Conservation (phyloP, 2,329 filamentous ascomycete species). For the Xylariales sp. region DNA sequence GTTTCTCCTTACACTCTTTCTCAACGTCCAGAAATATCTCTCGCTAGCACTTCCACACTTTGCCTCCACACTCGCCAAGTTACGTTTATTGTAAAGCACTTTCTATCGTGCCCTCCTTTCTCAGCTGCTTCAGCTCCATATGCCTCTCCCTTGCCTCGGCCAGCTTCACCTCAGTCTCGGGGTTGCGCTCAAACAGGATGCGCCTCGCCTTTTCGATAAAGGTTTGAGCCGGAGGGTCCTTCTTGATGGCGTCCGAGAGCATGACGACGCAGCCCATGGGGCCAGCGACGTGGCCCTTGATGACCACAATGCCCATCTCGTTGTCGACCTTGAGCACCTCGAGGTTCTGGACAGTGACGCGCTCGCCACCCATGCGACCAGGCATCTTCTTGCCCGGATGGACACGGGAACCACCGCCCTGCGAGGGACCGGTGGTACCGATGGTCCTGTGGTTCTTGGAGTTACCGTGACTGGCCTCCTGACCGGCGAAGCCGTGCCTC, state of each 20-base stretch:
- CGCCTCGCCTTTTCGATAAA: slow-evolving; percentile 42
- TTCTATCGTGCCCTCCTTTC: slow-evolving; percentile 35
- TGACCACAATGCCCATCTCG: slow-evolving; percentile 80
- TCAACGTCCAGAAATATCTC: neutral
- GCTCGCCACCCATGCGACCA: slow-evolving; percentile 87
- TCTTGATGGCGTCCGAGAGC: slow-evolving; percentile 88
- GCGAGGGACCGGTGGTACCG: slow-evolving; percentile 83
- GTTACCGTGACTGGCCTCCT: slow-evolving; percentile 91
- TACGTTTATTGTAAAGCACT: no score
- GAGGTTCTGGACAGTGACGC: slow-evolving; percentile 86
- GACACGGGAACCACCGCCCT: slow-evolving; percentile 89
- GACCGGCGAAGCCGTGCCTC: slow-evolving; percentile 82
- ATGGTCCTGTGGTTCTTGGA: slow-evolving; percentile 90
- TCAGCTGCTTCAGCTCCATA: slow-evolving; percentile 48
- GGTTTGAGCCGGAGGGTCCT: slow-evolving; percentile 51
- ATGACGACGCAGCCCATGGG: slow-evolving; percentile 83
- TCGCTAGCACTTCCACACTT: no score
- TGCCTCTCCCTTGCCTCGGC: slow-evolving; percentile 46
- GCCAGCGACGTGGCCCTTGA: slow-evolving; percentile 82
- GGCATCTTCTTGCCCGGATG: slow-evolving; percentile 97
- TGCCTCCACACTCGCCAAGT: no score
- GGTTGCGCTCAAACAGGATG: slow-evolving; percentile 41
- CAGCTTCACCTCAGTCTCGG: slow-evolving; percentile 39
- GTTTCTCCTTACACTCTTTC: no score
- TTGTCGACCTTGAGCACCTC: slow-evolving; percentile 84